Evolutionary conservation across 352 stramenopile species (phyloP).

Genomic region (Phytophthora ramorum): DNA sequence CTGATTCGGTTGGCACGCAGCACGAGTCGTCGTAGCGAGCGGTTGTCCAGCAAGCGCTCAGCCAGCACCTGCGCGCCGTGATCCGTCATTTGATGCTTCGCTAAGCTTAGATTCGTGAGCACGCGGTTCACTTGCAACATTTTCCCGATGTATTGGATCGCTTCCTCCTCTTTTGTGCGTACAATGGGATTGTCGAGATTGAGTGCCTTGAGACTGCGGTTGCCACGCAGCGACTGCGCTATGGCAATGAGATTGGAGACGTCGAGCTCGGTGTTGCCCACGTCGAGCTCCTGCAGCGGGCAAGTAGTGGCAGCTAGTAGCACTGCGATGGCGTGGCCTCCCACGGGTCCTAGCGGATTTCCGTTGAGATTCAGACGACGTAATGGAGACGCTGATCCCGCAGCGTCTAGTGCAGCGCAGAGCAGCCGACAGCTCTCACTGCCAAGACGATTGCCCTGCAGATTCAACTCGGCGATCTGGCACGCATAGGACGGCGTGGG

Average conservation of each 20-base stretch:
- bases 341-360: conserved; percentile 59
- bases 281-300: conserved; percentile 53
- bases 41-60: conserved; percentile 73
- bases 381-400: conserved; percentile 41
- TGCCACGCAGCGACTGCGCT: conserved; percentile 51
- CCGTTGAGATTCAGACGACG: conserved; percentile 52
- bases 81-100: conserved; percentile 80
- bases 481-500: conserved; percentile 56
- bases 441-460: conserved; percentile 67
- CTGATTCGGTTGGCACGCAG: conserved; percentile 77
- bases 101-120: conserved; percentile 61
- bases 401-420: conserved; percentile 52
- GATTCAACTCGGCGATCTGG: conserved; percentile 57
- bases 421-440: conserved; percentile 66
- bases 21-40: conserved; percentile 58
- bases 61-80: conserved; percentile 72
- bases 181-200: conserved; percentile 74
- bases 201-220: conserved; percentile 44
- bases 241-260: conserved; percentile 77
- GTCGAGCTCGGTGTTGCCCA: conserved; percentile 65
- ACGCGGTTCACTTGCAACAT: conserved; percentile 78
- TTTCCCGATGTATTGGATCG: conserved; percentile 76
- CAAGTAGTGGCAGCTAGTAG: conserved; percentile 46
- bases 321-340: conserved; percentile 59
- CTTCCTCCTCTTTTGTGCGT: conserved; percentile 68